These are phyloP conservation scores for Scleromitrula shiraiana DNA, from an alignment of 2,329 filamentous ascomycete genomes.

Conservation along the genomic window DNA sequence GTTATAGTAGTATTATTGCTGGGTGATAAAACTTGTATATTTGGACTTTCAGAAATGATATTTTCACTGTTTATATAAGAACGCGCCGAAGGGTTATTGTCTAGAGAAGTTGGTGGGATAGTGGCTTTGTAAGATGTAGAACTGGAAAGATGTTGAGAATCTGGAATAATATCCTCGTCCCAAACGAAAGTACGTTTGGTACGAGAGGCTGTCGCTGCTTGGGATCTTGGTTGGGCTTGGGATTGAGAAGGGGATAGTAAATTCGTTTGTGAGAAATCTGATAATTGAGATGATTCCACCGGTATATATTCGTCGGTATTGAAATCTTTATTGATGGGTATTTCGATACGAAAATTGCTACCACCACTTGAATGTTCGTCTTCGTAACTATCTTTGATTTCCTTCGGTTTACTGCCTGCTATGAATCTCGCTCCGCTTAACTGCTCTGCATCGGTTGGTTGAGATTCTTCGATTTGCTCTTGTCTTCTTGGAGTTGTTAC, in stretches of 20 bases:
- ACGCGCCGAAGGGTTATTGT: background rate
- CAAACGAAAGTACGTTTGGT: slow-evolving; percentile 12
- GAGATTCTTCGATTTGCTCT: too few species aligned
- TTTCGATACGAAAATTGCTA: slow-evolving; percentile 9
- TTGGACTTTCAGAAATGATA: background rate
- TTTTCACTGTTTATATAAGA: too few species aligned
- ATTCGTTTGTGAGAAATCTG: background rate
- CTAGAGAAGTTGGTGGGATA: background rate
- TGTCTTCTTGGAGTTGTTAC: background rate
- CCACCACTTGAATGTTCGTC: slow-evolving; percentile 11
- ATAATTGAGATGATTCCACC: slow-evolving; percentile 13
- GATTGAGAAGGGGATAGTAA: slow-evolving; percentile 5
- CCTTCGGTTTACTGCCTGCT: too few species aligned
- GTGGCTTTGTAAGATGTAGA: slow-evolving; percentile 13
- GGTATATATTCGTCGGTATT: slow-evolving; percentile 15
- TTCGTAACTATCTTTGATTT: slow-evolving; percentile 25
- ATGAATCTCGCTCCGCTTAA: too few species aligned
- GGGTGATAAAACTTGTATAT: slow-evolving; percentile 1
- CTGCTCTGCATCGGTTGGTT: too few species aligned
- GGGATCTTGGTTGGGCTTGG: slow-evolving; percentile 4
- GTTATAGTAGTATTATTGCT: too few species aligned
- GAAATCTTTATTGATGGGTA: slow-evolving; percentile 14
- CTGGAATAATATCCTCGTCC: slow-evolving; percentile 20
- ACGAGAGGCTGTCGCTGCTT: background rate
- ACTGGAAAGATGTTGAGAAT: slow-evolving; percentile 18